A percentile compares a stretch with the other conserved stretches of the same genome.
Evolutionary conservation across 805 yeast species (phyloP).

Genomic region (Kazachstania martiniae): DNA sequence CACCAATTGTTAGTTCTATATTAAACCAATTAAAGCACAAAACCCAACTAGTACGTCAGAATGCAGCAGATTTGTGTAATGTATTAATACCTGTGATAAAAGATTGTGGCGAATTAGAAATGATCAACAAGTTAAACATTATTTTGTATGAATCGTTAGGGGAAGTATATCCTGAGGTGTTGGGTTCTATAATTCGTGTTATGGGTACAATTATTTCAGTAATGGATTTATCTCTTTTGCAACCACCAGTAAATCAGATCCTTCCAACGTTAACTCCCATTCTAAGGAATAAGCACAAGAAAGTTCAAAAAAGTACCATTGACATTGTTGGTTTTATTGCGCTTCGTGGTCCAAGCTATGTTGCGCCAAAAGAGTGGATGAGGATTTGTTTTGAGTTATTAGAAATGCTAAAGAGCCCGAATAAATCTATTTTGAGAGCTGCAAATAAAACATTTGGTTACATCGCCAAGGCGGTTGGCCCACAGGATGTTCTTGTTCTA

Average conservation of each 20-base stretch:
- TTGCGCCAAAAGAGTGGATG: constrained; percentile 95
- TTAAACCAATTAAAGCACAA: constrained; percentile 66
- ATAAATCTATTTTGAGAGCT: constrained; percentile 64
- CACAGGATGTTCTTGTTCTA: constrained; percentile 84
- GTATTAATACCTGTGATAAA: constrained; percentile 56
- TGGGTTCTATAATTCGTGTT: constrained; percentile 76
- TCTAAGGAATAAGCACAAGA: constrained; percentile 76
- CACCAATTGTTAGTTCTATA: constrained; percentile 60
- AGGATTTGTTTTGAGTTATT: constrained; percentile 82
- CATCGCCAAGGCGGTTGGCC: constrained; percentile 89
- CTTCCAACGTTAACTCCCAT: constrained; percentile 88
- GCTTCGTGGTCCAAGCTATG: constrained; percentile 63
- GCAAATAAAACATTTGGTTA: constrained; percentile 88
- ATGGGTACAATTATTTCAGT: constrained; percentile 49
- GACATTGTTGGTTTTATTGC: constrained; percentile 77
- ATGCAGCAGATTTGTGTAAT: constrained; percentile 69
- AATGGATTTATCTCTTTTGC: constrained; percentile 48
- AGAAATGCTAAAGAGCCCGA: constrained; percentile 77
- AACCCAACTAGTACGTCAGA: constrained; percentile 62
- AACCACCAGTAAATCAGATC: constrained; percentile 75
- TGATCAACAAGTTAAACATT: constrained; percentile 57
- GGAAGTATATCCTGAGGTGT: constrained; percentile 87
- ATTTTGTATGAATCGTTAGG: constrained; percentile 86
- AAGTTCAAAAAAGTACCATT: constrained; percentile 78
- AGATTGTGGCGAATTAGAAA: constrained; percentile 49